Conservation (phyloP, 352 stramenopile species). For the Globisporangium cylindrosporum region DNA sequence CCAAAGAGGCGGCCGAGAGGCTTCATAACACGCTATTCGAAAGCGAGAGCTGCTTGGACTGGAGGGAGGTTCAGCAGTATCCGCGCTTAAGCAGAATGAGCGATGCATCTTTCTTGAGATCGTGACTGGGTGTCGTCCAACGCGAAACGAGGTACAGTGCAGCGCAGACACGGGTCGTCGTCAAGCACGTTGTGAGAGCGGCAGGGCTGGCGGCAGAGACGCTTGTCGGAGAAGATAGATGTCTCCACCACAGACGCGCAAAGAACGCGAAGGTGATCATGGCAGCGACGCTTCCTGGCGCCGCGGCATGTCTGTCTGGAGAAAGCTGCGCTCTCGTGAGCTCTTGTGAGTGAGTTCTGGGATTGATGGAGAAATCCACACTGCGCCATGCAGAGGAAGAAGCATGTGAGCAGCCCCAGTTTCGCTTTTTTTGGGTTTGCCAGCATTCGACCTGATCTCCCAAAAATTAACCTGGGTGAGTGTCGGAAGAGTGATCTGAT, state of each 20-base stretch:
- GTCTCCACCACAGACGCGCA: neutral
- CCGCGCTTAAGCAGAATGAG: neutral
- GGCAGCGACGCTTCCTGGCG: neutral
- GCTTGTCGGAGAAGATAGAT: no score
- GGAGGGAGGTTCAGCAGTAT: neutral
- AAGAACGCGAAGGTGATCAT: neutral
- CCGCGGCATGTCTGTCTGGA: neutral
- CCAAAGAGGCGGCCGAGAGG: neutral
- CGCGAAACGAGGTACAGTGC: neutral
- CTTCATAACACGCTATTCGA: neutral
- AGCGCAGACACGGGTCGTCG: no score
- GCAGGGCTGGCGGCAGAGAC: neutral
- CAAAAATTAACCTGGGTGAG: neutral
- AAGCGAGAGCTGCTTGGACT: neutral
- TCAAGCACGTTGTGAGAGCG: neutral
- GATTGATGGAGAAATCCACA: neutral
- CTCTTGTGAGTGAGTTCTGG: neutral
- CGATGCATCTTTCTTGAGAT: neutral
- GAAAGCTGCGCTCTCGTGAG: neutral
- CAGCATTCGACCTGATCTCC: neutral
- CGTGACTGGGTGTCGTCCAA: neutral
- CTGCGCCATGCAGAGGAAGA: neutral
- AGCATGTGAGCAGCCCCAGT: neutral
- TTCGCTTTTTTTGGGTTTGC: constrained; percentile 5
- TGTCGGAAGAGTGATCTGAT: neutral